Percentiles rank a stretch among this genome's conserved stretches.
These are phyloP conservation scores for Tolypocladium tropicale DNA, from an alignment of 2,329 filamentous ascomycete species.

Conservation along the genomic window DNA sequence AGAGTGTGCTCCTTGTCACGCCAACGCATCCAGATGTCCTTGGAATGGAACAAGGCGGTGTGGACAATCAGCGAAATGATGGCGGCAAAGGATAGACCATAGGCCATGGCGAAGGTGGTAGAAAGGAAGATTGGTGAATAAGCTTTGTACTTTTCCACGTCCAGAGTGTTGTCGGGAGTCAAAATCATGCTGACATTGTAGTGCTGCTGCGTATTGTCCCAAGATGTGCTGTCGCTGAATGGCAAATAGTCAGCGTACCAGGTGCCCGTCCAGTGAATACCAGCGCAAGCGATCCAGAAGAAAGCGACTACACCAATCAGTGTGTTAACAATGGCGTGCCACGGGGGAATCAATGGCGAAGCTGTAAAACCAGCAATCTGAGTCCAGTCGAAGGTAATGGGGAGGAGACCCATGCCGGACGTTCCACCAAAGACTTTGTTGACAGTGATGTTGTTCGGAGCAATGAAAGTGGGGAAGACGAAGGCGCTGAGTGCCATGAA, in stretches of 20 bases:
- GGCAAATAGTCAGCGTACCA: slow-evolving; percentile 43
- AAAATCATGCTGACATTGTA: slow-evolving; percentile 44
- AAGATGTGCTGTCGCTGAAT: slow-evolving; percentile 40
- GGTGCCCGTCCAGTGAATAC: slow-evolving; percentile 33
- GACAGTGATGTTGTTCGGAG: slow-evolving; percentile 39
- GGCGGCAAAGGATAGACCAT: slow-evolving; percentile 32
- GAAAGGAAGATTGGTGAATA: slow-evolving; percentile 46
- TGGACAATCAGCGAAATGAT: slow-evolving; percentile 33
- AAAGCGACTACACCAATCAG: slow-evolving; percentile 32
- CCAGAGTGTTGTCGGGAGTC: slow-evolving; percentile 32
- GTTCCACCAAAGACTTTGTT: slow-evolving; percentile 47
- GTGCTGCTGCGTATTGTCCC: slow-evolving; percentile 41
- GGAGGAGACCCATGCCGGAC: slow-evolving; percentile 41
- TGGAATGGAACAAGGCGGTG: slow-evolving; percentile 25
- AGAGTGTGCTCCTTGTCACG: slow-evolving; percentile 32
- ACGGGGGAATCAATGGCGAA: slow-evolving; percentile 29
- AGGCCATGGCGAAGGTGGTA: slow-evolving; percentile 31
- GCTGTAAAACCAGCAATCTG: slow-evolving; percentile 28
- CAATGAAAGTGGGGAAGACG: slow-evolving; percentile 45
- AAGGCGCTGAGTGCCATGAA: slow-evolving; percentile 42
- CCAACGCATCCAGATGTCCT: slow-evolving; percentile 32
- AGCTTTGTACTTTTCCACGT: slow-evolving; percentile 35
- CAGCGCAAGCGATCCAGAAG: slow-evolving; percentile 32
- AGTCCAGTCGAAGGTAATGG: slow-evolving; percentile 40
- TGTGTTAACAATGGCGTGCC: slow-evolving; percentile 35